Conservation (phyloP, 345 rosid genomes). For the Firmiana major region DNA sequence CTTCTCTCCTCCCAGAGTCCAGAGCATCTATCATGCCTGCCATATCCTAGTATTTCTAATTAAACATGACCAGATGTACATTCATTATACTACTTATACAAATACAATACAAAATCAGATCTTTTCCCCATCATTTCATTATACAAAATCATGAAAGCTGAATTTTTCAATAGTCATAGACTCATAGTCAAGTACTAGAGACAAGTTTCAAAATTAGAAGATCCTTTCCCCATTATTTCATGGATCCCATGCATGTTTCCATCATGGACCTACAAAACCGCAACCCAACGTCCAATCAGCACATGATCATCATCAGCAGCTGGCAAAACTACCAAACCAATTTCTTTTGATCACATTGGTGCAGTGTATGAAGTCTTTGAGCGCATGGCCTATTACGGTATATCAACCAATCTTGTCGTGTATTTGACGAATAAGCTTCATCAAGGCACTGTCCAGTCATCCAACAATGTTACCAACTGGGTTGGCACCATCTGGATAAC, state of each 20-base stretch:
- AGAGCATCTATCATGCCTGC: too few species aligned
- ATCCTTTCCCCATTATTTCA: background rate
- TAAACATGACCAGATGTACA: too few species aligned
- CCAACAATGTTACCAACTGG: conserved; percentile 95
- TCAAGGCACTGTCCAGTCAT: conserved; percentile 76
- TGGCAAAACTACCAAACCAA: background rate
- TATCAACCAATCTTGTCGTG: conserved; percentile 68
- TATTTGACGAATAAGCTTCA: conserved; percentile 75
- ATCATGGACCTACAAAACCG: background rate
- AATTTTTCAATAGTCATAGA: background rate
- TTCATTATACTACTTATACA: too few species aligned
- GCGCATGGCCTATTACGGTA: conserved; percentile 84
- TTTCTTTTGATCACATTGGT: background rate
- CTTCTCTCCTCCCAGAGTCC: too few species aligned
- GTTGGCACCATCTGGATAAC: conserved; percentile 83
- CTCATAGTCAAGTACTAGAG: background rate
- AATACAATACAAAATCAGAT: too few species aligned
- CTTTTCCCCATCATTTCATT: too few species aligned
- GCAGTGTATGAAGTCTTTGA: conserved; percentile 85
- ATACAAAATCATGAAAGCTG: too few species aligned
- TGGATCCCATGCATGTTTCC: background rate
- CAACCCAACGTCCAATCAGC: background rate
- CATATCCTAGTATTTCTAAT: too few species aligned
- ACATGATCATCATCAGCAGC: background rate
- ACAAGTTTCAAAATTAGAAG: background rate